Conservation (phyloP, 257 asterid species). For the Solanum medicagineum region DNA sequence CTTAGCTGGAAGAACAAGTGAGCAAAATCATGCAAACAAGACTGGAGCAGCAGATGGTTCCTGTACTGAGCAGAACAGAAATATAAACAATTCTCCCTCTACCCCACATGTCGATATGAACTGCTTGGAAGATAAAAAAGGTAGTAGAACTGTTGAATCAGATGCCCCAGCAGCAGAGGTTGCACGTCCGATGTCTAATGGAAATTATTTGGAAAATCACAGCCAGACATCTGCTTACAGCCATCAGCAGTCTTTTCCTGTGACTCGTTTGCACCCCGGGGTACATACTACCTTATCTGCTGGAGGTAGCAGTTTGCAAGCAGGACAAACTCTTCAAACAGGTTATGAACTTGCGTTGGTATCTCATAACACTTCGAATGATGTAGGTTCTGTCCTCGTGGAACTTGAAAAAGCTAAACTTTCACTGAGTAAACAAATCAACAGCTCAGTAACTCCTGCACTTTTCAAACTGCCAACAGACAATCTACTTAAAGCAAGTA, state of each 20-base stretch:
- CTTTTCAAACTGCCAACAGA: conserved; percentile 61
- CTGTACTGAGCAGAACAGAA: conserved; percentile 10
- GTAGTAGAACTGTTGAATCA: conserved; percentile 2
- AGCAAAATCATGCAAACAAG: conserved; percentile 14
- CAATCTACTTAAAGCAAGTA: conserved; percentile 18
- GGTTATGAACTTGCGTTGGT: conserved; percentile 35
- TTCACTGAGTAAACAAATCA: conserved; percentile 43
- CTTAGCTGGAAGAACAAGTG: neutral
- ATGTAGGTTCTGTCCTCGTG: conserved; percentile 43
- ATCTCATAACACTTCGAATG: conserved; percentile 24
- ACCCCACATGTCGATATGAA: conserved; percentile 3
- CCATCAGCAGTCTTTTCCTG: neutral
- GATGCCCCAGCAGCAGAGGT: conserved; percentile 24
- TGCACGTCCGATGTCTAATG: conserved; percentile 22
- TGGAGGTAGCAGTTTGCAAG: neutral
- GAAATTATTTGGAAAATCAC: conserved; percentile 12
- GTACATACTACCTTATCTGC: neutral
- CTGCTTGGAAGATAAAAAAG: conserved; percentile 8
- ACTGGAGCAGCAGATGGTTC: conserved; percentile 4
- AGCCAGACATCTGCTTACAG: conserved; percentile 1
- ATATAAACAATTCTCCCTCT: conserved; percentile 2
- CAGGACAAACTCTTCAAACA: conserved; percentile 9
- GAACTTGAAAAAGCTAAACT: conserved; percentile 57
- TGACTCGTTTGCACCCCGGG: neutral
- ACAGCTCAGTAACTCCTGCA: conserved; percentile 1